Evolutionary conservation across 2,329 filamentous ascomycete species (phyloP), one percentile per base, ranked within the genome.

Genomic region (Neonectria hederae): DNA sequence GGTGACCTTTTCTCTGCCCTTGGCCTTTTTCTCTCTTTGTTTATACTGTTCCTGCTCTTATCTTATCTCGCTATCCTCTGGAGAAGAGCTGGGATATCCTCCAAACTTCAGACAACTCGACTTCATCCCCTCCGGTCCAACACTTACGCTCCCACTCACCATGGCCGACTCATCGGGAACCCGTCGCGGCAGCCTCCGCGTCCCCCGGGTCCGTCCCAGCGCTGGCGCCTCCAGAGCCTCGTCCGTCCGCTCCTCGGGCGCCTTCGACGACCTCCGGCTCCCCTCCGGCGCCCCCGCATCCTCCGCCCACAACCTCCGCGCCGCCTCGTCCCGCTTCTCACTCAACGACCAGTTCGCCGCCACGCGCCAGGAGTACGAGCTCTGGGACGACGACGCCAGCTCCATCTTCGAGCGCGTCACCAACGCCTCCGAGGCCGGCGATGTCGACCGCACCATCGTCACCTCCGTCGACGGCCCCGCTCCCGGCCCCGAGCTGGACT

Each of bases 281-380:
- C 65, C 65, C 19, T 26, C 64, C 30, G 64, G 53, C n/a, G 28
- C 22, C 21, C 11, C 43, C 21, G 43, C 24, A 10, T 9, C 43
- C 43, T 17, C 21, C 22, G 19, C 21, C 21, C 43, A 24, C 26
- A 46, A 24, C 19, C 70, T 80, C 46, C 76, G 78, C 28, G 76
- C 79, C 30, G 74, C 74, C n/a, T 76, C 76, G 13, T 84, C 82
- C 26, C 80, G 82, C 49, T 82, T 80, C 73, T 84, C 83, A 3
- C 75, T 84, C 51, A 80, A 78, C 49, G 81, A 84, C 48, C 82
- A 84, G 59, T 85, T 84, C 62, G 82, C 83, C 21, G 74, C 81
- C 38, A 84, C 83, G 6, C 75, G 81, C 32, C 77, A 76, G 52
- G 82, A 84, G 63, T 81, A 80, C 54, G 82, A 83, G 52, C 82